phyloP scores from a whole-genome alignment of 2,329 filamentous ascomycete genomes.

The Rhinocladiella similis region DNA sequence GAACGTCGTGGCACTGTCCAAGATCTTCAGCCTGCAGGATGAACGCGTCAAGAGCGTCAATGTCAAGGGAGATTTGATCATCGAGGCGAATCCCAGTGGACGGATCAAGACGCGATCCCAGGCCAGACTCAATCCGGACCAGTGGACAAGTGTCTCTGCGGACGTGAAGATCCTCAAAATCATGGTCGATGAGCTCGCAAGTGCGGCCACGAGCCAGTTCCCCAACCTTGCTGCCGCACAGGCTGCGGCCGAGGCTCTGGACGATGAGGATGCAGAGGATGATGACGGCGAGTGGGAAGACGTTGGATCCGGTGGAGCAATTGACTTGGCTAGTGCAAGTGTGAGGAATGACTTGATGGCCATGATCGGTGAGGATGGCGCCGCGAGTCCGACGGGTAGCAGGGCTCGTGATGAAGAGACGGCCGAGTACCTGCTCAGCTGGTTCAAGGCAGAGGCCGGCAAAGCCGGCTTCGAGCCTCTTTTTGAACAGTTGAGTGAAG shows the following conservation, averaged over 20 bases:
- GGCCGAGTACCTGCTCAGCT: slow-evolving; percentile 77
- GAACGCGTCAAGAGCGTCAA: slow-evolving; percentile 72
- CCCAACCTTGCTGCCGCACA: slow-evolving; percentile 56
- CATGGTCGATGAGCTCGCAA: slow-evolving; percentile 85
- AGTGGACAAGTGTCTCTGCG: slow-evolving; percentile 82
- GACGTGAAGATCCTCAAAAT: slow-evolving; percentile 96
- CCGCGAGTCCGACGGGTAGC: slow-evolving; percentile 45
- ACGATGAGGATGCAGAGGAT: slow-evolving; percentile 52
- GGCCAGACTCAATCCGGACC: slow-evolving; percentile 83
- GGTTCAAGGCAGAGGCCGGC: slow-evolving; percentile 65
- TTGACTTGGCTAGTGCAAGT: slow-evolving; percentile 72
- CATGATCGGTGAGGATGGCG: slow-evolving; percentile 48
- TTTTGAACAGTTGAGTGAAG: slow-evolving; percentile 54
- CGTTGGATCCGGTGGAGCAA: slow-evolving; percentile 60
- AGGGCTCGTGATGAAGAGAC: slow-evolving; percentile 87
- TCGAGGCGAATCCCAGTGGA: slow-evolving; percentile 64
- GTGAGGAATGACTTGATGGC: slow-evolving; percentile 80
- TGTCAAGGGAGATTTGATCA: slow-evolving; percentile 89
- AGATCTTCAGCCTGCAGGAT: slow-evolving; percentile 85
- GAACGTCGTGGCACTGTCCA: slow-evolving; percentile 92
- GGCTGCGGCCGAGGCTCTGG: slow-evolving; percentile 60
- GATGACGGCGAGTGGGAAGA: slow-evolving; percentile 82
- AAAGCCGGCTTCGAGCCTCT: slow-evolving; percentile 57
- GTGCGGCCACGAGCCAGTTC: slow-evolving; percentile 64
- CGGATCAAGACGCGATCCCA: slow-evolving; percentile 93